phyloP scores from a whole-genome alignment of 225 moss, liverwort and hornwort genomes.

The Physcomitrium patens region DNA sequence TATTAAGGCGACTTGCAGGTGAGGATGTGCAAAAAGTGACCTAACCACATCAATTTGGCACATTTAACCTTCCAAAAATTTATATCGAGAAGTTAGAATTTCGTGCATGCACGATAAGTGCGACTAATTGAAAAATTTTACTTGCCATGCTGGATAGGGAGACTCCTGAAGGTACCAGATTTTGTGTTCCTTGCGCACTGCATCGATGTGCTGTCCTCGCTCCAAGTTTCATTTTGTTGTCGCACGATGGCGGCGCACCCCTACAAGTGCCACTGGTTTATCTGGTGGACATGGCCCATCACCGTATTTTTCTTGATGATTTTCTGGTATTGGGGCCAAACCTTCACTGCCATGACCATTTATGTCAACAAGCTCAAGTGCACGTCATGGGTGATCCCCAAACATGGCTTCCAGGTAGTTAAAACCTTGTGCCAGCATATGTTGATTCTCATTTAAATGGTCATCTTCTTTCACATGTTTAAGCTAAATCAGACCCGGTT shows the following conservation, averaged over 20 bases:
- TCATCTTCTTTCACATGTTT: too few species aligned
- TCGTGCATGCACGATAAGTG: not conserved
- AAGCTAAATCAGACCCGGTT: not conserved
- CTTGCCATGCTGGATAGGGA: constrained; percentile 38
- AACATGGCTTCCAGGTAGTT: constrained; percentile 82
- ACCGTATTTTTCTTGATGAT: not conserved
- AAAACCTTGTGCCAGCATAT: not conserved
- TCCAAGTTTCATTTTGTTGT: constrained; percentile 76
- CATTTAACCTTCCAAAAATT: not conserved
- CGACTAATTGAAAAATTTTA: too few species aligned
- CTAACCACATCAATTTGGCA: too few species aligned
- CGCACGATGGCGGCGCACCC: constrained; percentile 70
- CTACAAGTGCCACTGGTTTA: constrained; percentile 61
- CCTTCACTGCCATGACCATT: constrained; percentile 71
- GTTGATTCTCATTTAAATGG: not conserved
- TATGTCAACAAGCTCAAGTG: constrained; percentile 54
- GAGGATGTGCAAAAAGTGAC: too few species aligned
- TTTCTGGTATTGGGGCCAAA: constrained; percentile 59
- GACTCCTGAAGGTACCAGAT: constrained; percentile 59
- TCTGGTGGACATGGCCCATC: constrained; percentile 47
- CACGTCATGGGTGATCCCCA: constrained; percentile 84
- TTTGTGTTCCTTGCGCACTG: constrained; percentile 91
- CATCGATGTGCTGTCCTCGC: constrained; percentile 76
- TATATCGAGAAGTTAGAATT: not conserved
- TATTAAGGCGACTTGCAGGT: too few species aligned